Evolutionary conservation across 352 stramenopile species (phyloP).

Genomic region (Phytopythium litorale): DNA sequence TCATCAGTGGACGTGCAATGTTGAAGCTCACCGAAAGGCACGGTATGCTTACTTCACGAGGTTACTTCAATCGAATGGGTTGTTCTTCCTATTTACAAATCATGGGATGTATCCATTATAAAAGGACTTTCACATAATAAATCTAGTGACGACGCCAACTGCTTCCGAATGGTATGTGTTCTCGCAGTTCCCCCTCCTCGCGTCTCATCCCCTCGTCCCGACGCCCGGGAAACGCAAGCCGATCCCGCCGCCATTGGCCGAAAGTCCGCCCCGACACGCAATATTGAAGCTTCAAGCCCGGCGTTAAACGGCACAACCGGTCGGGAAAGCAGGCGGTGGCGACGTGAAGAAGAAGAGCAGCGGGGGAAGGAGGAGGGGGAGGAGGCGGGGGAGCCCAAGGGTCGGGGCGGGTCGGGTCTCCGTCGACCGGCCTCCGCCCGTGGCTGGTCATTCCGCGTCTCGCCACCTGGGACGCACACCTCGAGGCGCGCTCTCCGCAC

Average conservation of each 20-base stretch:
- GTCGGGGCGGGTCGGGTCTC: too few relatives aligned
- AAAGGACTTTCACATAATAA: neutral
- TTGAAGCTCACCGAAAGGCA: conserved; percentile 2
- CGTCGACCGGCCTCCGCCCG: neutral
- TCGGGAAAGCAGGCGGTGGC: too few relatives aligned
- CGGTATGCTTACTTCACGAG: neutral
- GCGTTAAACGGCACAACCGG: neutral
- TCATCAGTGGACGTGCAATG: neutral
- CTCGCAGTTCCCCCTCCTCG: neutral
- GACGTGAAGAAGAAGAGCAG: too few relatives aligned
- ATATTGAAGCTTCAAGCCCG: conserved; percentile 6
- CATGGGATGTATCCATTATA: too few relatives aligned
- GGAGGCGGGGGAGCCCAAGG: too few relatives aligned
- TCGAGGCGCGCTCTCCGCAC: too few relatives aligned
- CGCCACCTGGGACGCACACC: neutral
- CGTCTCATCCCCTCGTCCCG: neutral
- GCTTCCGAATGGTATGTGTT: neutral
- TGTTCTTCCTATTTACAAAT: too few relatives aligned
- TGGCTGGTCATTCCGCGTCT: neutral
- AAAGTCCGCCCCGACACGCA: conserved; percentile 8
- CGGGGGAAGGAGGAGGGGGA: too few relatives aligned
- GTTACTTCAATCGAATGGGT: neutral
- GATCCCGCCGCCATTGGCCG: neutral
- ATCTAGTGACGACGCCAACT: neutral
- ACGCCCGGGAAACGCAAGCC: neutral